phyloP scores from a whole-genome alignment of 352 stramenopile genomes.

The Halophytophthora polymorphica region DNA sequence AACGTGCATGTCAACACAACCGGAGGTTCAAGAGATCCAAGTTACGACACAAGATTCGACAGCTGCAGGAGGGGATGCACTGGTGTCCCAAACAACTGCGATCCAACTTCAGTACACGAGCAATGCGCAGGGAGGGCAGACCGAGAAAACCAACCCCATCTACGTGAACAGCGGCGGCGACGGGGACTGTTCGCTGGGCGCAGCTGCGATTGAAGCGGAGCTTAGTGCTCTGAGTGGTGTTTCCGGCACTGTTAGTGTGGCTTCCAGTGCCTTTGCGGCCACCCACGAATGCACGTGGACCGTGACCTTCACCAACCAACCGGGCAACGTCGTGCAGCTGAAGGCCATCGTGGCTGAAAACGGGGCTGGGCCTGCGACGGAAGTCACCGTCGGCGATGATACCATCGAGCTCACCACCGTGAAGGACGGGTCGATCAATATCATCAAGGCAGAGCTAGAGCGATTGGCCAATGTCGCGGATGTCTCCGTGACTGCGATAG shows the following conservation, averaged over 20 bases:
- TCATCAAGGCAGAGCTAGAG: conserved; percentile 95
- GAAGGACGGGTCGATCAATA: conserved; percentile 81
- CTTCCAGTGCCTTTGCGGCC: conserved; percentile 35
- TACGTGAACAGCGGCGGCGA: conserved; percentile 66
- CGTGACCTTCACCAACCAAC: conserved; percentile 88
- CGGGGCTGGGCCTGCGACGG: conserved; percentile 26
- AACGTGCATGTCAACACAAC: conserved; percentile 55
- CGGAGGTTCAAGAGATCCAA: conserved; percentile 90
- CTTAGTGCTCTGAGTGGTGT: conserved; percentile 44
- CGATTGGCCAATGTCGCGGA: conserved; percentile 86
- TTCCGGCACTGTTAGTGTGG: conserved; percentile 47
- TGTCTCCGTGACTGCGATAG: conserved; percentile 80
- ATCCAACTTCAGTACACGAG: conserved; percentile 90
- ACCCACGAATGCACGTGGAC: conserved; percentile 82
- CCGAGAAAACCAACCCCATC: conserved; percentile 74
- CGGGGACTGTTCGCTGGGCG: conserved; percentile 81
- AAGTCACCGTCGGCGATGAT: conserved; percentile 73
- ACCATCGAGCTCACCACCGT: conserved; percentile 75
- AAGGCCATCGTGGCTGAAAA: conserved; percentile 53
- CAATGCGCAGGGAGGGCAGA: conserved; percentile 44
- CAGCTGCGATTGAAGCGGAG: conserved; percentile 41
- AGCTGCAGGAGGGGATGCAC: conserved; percentile 76
- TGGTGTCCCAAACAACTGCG: conserved; percentile 80
- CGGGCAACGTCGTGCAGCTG: conserved; percentile 82
- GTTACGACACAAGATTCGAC: conserved; percentile 91